phyloP scores from a whole-genome alignment of 176 grass and related monocot genomes.

The Zoysia japonica region DNA sequence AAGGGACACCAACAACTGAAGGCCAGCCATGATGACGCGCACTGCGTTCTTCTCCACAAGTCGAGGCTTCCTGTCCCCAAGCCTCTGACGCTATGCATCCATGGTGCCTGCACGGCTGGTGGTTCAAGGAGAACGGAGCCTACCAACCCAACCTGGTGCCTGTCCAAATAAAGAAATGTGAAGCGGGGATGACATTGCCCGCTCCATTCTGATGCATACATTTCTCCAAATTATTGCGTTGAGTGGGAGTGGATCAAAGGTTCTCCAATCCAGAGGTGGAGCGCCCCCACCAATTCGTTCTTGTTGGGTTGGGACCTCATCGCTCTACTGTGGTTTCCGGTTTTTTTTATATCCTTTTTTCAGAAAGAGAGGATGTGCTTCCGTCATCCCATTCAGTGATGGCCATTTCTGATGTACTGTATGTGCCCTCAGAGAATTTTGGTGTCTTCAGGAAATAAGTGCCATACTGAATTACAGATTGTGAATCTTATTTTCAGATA shows the following conservation, averaged over 20 bases:
- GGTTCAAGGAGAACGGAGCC: constrained; percentile 10
- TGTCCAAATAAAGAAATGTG: constrained; percentile 43
- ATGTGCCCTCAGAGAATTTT: not conserved
- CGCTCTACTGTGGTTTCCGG: not conserved
- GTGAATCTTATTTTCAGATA: not conserved
- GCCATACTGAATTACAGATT: not conserved
- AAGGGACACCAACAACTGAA: constrained; percentile 18
- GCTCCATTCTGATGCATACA: constrained; percentile 44
- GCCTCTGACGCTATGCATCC: not conserved
- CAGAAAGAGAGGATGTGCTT: not conserved
- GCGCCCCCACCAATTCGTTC: constrained; percentile 30
- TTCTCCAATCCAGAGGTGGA: constrained; percentile 11
- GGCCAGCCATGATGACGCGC: constrained; percentile 42
- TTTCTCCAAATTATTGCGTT: constrained; percentile 44
- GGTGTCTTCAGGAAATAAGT: not conserved
- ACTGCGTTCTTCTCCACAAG: constrained; percentile 31
- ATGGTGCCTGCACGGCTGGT: not conserved
- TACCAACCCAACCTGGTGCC: constrained; percentile 19
- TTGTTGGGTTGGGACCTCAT: constrained; percentile 11
- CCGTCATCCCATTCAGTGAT: constrained; percentile 19
- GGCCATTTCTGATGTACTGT: not conserved
- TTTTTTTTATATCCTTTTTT: not conserved
- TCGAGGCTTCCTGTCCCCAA: constrained; percentile 11
- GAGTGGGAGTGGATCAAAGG: constrained; percentile 46
- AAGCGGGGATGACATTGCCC: constrained; percentile 38